Evolutionary conservation across 1,284 basidiomycete genomes (phyloP).

Genomic region (Trametes versicolor): DNA sequence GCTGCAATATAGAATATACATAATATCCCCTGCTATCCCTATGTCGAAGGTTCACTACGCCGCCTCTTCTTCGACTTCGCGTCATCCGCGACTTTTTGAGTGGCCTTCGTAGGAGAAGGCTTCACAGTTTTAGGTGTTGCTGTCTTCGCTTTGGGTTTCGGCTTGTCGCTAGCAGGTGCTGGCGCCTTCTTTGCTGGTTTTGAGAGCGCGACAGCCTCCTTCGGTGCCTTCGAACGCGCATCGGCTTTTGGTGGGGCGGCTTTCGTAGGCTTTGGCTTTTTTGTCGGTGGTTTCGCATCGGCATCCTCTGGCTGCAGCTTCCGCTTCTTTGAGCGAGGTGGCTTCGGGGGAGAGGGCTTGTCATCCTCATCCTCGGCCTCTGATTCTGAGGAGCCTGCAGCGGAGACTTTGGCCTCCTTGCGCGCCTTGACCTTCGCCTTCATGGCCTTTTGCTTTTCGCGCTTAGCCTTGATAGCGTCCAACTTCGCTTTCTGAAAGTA

Average conservation of each 20-base stretch:
- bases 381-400: slow-evolving; percentile 9
- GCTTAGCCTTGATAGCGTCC: slow-evolving; percentile 50
- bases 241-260: background rate
- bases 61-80: slow-evolving; percentile 27
- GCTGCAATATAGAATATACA: background rate
- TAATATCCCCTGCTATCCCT: slow-evolving; percentile 1
- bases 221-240: background rate
- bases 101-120: background rate
- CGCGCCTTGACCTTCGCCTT: slow-evolving; percentile 40
- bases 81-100: background rate
- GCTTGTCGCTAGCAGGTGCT: background rate
- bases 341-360: slow-evolving; percentile 28
- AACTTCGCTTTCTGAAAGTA: slow-evolving; percentile 53
- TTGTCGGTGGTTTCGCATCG: slow-evolving; percentile 8
- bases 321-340: slow-evolving; percentile 39
- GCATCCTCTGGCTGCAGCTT: slow-evolving; percentile 33
- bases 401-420: slow-evolving; percentile 33
- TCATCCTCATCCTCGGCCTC: slow-evolving; percentile 11
- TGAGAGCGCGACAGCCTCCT: background rate
- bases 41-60: slow-evolving; percentile 16
- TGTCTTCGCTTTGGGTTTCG: background rate
- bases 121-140: background rate
- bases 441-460: slow-evolving; percentile 49
- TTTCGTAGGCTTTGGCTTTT: slow-evolving; percentile 17
- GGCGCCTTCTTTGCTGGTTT: background rate